A percentile compares a stretch with the other conserved stretches of the same genome.
phyloP scores from a whole-genome alignment of 2,329 filamentous ascomycete species.

The Sarocladium strictum region DNA sequence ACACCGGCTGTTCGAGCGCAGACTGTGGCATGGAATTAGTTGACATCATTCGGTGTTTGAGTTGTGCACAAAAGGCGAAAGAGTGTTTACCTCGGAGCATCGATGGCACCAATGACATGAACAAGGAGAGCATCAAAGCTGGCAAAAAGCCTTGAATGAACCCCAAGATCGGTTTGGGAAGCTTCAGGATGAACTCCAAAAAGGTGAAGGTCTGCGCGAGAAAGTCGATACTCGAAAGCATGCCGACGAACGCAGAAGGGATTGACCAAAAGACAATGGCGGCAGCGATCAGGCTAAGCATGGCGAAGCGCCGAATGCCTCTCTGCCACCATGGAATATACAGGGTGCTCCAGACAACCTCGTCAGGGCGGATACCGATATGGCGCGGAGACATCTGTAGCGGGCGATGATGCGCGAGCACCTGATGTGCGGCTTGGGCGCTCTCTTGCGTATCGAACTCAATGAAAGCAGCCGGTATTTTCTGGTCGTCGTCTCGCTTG shows the following conservation, averaged over 20 bases:
- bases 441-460: conserved; percentile 80
- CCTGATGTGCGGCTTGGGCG: conserved; percentile 82
- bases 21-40: conserved; percentile 33
- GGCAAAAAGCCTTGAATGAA: conserved; percentile 83
- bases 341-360: conserved; percentile 85
- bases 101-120: conserved; percentile 81
- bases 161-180: conserved; percentile 69
- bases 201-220: conserved; percentile 63
- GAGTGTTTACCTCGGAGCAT: conserved; percentile 56
- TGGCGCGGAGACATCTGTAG: conserved; percentile 82
- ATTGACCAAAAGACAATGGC: conserved; percentile 84
- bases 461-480: conserved; percentile 77
- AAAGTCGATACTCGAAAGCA: conserved; percentile 76
- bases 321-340: conserved; percentile 82
- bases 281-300: conserved; percentile 65
- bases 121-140: conserved; percentile 67
- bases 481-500: conserved; percentile 17
- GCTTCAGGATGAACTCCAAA: conserved; percentile 62
- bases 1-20: conserved; percentile 76
- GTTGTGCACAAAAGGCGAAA: not conserved
- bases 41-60: not conserved
- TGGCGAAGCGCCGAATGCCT: conserved; percentile 63
- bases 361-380: conserved; percentile 73
- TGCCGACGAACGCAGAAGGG: conserved; percentile 71
- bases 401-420: conserved; percentile 78